Percentiles rank a stretch among this genome's conserved stretches.
These are phyloP conservation scores for Boletus smithii DNA, from an alignment of 1,284 basidiomycete species.

Conservation along the genomic window DNA sequence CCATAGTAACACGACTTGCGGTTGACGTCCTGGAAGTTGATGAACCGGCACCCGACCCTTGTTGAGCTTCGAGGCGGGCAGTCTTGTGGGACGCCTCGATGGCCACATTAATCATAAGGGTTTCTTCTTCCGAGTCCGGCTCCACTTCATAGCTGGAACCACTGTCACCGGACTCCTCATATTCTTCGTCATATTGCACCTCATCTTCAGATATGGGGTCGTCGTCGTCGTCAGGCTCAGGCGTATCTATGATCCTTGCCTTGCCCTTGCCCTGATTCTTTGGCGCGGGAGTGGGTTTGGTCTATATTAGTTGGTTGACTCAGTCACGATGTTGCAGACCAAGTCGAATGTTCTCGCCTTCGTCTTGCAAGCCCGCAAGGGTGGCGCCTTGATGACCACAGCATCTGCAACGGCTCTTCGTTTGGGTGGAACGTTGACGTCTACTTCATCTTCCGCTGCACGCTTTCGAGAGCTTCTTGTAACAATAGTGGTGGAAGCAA, in stretches of 20 bases:
- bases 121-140: conserved; percentile 40
- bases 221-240: conserved; percentile 27
- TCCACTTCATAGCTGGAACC: conserved; percentile 55
- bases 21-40: conserved; percentile 37
- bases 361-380: conserved; percentile 27
- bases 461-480: conserved; percentile 32
- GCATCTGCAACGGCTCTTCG: conserved; percentile 40
- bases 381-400: conserved; percentile 49
- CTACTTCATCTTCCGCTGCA: conserved; percentile 29
- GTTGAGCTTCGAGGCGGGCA: conserved; percentile 35
- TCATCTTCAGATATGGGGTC: conserved; percentile 37
- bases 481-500: neutral
- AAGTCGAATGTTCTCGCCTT: conserved; percentile 34
- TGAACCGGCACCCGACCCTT: conserved; percentile 42
- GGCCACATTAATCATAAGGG: conserved; percentile 54
- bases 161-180: conserved; percentile 52
- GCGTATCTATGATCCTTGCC: conserved; percentile 28
- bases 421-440: conserved; percentile 35
- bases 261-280: conserved; percentile 44
- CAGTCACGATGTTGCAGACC: conserved; percentile 7
- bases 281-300: conserved; percentile 1
- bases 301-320: conserved; percentile 17
- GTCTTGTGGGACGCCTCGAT: conserved; percentile 52
- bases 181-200: conserved; percentile 39
- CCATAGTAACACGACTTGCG: conserved; percentile 41